phyloP scores from a whole-genome alignment of 768 basidiomycete genomes.

The Russula compacta region DNA sequence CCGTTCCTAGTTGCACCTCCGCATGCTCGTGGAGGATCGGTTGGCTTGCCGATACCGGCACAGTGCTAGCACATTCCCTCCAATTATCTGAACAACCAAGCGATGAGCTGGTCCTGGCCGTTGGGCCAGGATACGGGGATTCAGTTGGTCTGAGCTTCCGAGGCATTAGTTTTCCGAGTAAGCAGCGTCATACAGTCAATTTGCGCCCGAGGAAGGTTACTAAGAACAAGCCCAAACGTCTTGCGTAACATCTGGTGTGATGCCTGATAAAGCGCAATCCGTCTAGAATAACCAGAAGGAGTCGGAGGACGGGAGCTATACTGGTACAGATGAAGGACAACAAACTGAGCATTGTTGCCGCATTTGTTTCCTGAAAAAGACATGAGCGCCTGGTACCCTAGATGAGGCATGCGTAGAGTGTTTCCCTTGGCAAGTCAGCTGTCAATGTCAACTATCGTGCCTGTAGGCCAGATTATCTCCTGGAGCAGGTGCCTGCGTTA shows the following conservation, averaged over 20 bases:
- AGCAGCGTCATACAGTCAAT: neutral
- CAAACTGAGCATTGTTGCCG: neutral
- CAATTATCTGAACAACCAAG: neutral
- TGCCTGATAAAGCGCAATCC: neutral
- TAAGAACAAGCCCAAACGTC: neutral
- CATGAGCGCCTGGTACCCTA: neutral
- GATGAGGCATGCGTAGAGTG: no score
- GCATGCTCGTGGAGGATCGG: neutral
- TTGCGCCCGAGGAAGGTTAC: conserved; percentile 3
- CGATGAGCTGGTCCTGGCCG: neutral
- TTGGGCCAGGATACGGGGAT: neutral
- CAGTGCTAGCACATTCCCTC: neutral
- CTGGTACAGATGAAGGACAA: no score
- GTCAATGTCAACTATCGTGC: no score
- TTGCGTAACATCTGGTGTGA: neutral
- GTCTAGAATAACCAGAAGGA: neutral
- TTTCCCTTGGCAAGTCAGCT: no score
- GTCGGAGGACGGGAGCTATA: neutral
- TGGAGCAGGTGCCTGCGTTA: no score
- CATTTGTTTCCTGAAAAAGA: neutral
- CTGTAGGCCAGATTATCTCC: no score
- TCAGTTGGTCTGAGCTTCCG: neutral
- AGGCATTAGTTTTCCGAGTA: neutral
- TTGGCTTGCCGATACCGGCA: conserved; percentile 4
- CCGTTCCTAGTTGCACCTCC: neutral